A percentile compares a stretch with the other conserved stretches of the same genome.
Evolutionary conservation across 495 filamentous ascomycete genomes (phyloP).

Genomic region (Lasiosphaeria ovina): DNA sequence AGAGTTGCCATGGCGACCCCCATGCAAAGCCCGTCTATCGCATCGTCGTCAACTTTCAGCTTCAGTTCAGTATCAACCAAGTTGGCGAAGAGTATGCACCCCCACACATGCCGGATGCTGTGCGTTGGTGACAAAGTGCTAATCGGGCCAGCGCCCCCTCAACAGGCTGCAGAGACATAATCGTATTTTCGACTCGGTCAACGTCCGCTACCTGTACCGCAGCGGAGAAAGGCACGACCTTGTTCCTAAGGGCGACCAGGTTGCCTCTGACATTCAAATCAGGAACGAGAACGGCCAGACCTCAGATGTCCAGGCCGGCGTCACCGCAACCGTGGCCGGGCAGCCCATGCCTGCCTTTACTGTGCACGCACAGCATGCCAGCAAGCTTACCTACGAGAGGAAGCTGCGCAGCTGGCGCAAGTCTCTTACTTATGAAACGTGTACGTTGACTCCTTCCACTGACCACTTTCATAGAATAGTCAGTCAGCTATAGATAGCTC

Average conservation of each 20-base stretch:
- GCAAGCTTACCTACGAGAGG: constrained; percentile 25
- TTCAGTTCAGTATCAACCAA: constrained; percentile 23
- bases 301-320: constrained; percentile 12
- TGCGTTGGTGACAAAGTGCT: not conserved
- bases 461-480: not conserved
- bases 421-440: constrained; percentile 22
- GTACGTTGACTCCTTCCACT: not conserved
- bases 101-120: not conserved
- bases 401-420: constrained; percentile 25
- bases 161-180: constrained; percentile 18
- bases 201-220: constrained; percentile 23
- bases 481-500: not conserved
- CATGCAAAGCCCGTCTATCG: constrained; percentile 15
- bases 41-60: constrained; percentile 20
- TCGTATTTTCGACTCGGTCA: constrained; percentile 26
- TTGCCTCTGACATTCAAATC: constrained; percentile 17
- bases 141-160: not conserved
- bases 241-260: constrained; percentile 18
- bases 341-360: constrained; percentile 17
- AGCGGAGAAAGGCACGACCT: constrained; percentile 23
- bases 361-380: constrained; percentile 21
- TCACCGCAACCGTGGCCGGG: constrained; percentile 5
- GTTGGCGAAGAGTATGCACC: constrained; percentile 8
- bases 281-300: constrained; percentile 13
- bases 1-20: constrained; percentile 1